Base-by-base conservation (phyloP, 1,139 yeast genomes). In the Debaryomyces fabryi region DNA sequence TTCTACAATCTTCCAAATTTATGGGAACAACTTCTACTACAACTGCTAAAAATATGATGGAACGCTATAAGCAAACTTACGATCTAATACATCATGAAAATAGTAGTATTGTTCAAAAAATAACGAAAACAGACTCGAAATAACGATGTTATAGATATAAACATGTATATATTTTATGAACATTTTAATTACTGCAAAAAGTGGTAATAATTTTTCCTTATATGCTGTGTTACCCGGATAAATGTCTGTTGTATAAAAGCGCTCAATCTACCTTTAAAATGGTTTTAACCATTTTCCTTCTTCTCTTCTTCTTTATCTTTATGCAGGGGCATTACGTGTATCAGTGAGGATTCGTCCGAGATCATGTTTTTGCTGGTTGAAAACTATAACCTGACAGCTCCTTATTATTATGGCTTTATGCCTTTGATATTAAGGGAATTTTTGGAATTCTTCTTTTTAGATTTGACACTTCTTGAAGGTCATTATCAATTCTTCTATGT, bases 281-380 rank as follows among this genome's bases (percentile, higher is more conserved):
- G 45, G 39, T 49, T 39, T 13, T 15, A 27, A 27, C 23, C 24
- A 30, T 32, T 36, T 47, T 55, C 44, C 45, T 49, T 41, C 33
- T 41, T 46, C 52, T 67, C 65, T 68, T 64, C 64, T 65, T 71
- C 86, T 68, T 65, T 71, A 91, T 91, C 97, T 87, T 92, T 93
- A 90, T 92, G 98, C 99, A 88, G 88, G 98, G 98, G 97, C 96
- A 91, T 91, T 92, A 92, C 98, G 96, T 96, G 96, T 90, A 89
- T 92, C 98, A 91, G 96, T 92, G 99, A 92, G 97, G 98, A 93
- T 91, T 91, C 97, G 97, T 93, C 98, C 98, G 99, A 92, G 99
- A 90, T 90, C 96, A 96, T 92, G 98, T 92, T 88, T 91, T 92
- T 92, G 99, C 99, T 92, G 96, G 97, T 92, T 92, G 97, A 92